Evolutionary conservation across 2,329 filamentous ascomycete genomes (phyloP).

Genomic region (Coleophoma eucalyptorum): DNA sequence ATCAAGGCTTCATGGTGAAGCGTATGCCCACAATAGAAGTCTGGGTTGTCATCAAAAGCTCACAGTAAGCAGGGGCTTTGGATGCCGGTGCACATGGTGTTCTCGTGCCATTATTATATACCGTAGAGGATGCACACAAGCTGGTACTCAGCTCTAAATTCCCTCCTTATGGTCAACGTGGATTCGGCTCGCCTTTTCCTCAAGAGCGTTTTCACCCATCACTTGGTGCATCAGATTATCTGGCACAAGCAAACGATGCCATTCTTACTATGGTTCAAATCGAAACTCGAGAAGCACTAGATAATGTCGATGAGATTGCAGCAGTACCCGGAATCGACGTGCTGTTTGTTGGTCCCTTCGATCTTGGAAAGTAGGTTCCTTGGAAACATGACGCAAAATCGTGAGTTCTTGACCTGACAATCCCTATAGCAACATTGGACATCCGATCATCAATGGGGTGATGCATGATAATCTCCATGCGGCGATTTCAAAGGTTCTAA

Average conservation of each 20-base stretch:
- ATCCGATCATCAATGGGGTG: conserved; percentile 56
- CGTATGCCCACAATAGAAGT: conserved; percentile 33
- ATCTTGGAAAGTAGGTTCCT: conserved; percentile 41
- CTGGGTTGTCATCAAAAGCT: conserved; percentile 10
- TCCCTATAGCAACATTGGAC: conserved; percentile 50
- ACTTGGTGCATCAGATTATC: conserved; percentile 49
- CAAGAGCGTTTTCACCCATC: conserved; percentile 44
- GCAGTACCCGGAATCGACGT: conserved; percentile 57
- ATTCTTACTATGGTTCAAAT: conserved; percentile 66
- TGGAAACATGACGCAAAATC: not conserved
- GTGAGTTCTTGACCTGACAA: not conserved
- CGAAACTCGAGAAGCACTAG: conserved; percentile 60
- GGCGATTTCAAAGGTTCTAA: conserved; percentile 55
- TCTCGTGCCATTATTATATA: conserved; percentile 50
- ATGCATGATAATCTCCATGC: conserved; percentile 54
- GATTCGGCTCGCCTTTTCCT: conserved; percentile 52
- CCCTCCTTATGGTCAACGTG: conserved; percentile 48
- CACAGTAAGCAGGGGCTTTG: conserved; percentile 41
- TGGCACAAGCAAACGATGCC: conserved; percentile 51
- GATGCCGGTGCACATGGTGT: conserved; percentile 56
- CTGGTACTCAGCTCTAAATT: conserved; percentile 52
- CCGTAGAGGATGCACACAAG: conserved; percentile 45
- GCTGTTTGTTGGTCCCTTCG: conserved; percentile 63
- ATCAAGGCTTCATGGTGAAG: conserved; percentile 53
- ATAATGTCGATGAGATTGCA: conserved; percentile 58